Conservation (phyloP, 2,329 filamentous ascomycete genomes). For the Chlorencoelia australis region DNA sequence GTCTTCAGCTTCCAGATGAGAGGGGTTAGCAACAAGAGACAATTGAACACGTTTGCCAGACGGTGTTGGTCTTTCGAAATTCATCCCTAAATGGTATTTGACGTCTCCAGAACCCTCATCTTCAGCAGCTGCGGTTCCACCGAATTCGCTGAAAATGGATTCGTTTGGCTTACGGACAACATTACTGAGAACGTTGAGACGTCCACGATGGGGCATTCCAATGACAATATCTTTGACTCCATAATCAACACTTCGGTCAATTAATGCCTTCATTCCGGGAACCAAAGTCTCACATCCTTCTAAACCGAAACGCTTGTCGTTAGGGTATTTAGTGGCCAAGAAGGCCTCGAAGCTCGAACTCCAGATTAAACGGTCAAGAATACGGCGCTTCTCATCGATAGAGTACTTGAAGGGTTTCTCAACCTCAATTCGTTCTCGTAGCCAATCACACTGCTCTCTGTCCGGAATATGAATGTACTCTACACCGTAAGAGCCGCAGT, state of each 20-base stretch:
- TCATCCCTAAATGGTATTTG: conserved; percentile 99
- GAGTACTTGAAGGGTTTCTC: conserved; percentile 95
- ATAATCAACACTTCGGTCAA: conserved; percentile 96
- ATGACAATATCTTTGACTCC: conserved; percentile 99
- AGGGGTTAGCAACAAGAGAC: conserved; percentile 95
- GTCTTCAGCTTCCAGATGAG: conserved; percentile 95
- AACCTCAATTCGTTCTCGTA: conserved; percentile 88
- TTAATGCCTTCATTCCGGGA: conserved; percentile 97
- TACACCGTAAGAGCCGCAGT: conserved; percentile 93
- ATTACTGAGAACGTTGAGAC: conserved; percentile 95
- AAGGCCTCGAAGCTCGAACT: conserved; percentile 95
- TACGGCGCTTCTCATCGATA: conserved; percentile 94
- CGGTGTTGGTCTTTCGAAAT: conserved; percentile 96
- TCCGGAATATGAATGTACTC: conserved; percentile 99
- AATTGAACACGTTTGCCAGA: conserved; percentile 99
- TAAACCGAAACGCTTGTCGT: conserved; percentile 98
- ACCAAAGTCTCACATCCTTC: conserved; percentile 96
- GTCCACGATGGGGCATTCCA: conserved; percentile 97
- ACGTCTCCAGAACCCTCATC: conserved; percentile 98
- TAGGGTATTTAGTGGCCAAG: conserved; percentile 94
- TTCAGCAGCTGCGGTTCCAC: conserved; percentile 73
- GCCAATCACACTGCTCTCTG: conserved; percentile 95
- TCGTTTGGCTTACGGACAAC: conserved; percentile 99
- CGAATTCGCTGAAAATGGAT: conserved; percentile 98
- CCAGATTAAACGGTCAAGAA: conserved; percentile 96